Conservation (phyloP, 1,284 basidiomycete species). For the Ganoderma boninense region DNA sequence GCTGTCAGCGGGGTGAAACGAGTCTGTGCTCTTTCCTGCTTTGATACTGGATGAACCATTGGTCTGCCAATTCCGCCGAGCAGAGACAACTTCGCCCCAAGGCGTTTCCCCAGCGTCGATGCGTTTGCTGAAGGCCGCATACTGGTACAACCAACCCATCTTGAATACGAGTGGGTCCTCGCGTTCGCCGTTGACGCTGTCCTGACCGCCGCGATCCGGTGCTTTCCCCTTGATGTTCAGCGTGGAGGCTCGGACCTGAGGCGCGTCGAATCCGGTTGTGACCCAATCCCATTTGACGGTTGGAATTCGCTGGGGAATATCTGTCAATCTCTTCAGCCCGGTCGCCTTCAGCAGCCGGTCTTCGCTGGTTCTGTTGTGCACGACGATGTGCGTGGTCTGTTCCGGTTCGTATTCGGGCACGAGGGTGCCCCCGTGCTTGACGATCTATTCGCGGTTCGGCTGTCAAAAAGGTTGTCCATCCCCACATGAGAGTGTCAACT, state of each 20-base stretch:
- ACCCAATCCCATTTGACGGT: constrained; percentile 73
- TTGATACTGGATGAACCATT: background rate
- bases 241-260: background rate
- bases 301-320: constrained; percentile 69
- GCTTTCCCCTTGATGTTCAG: constrained; percentile 14
- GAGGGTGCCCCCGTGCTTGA: constrained; percentile 63
- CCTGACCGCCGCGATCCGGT: constrained; percentile 1
- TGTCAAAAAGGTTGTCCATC: background rate
- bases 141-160: constrained; percentile 49
- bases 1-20: constrained; percentile 4
- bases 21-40: background rate
- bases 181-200: constrained; percentile 34
- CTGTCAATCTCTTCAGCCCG: constrained; percentile 54
- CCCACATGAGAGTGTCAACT: constrained; percentile 33
- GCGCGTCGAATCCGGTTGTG: background rate
- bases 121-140: constrained; percentile 56
- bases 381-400: constrained; percentile 70
- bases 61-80: background rate
- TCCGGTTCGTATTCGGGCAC: constrained; percentile 61
- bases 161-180: constrained; percentile 38
- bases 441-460: constrained; percentile 51
- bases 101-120: constrained; percentile 49
- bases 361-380: constrained; percentile 46
- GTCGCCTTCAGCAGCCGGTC: constrained; percentile 47
- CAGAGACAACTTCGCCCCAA: constrained; percentile 14